Evolutionary conservation across 768 basidiomycete species (phyloP), one percentile per base, ranked within the genome.

Genomic region (Leccinum longicurvipes): DNA sequence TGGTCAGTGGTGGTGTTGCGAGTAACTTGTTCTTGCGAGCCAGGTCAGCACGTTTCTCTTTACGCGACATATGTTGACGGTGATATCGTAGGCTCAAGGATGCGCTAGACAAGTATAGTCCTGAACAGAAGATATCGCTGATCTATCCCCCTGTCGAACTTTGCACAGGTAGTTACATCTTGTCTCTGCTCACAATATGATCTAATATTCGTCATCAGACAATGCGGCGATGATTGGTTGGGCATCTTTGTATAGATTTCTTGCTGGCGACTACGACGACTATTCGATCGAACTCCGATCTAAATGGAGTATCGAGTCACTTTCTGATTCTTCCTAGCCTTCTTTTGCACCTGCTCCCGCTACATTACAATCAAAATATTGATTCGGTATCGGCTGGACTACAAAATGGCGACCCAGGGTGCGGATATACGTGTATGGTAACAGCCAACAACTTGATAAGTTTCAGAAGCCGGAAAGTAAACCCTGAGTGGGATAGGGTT

Each of bases 151-250:
- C 93, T 0, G 76, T 81, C 0, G 69, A 76, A 11, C 74, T 95
- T 2, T 98, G 94, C 66, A 96, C 93, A 66, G 92, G 92, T 89
- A 52, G 76, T 2, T 36, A 6, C 19, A 15, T 15, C 3, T 21
- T 28, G 29, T 7, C 24, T 52, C 23, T 2, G 9, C 19, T n/a
- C 21, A 25, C 27, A 31, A 5, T 51, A 14, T 39, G 25, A 51
- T 36, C 50, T 42, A 23, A 36, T 12, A 46, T 21, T 34, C 27
- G 15, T 32, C 23, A 12, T 21, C 60, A 95, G 96, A 98, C 64
- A 98, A 98, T 69, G 96, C 96, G 1, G 95, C 83, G 9, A 98
- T 98, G 96, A 91, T 98, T 61, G 96, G 82, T 2, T 96, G 89
- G 90, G 89, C 94, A 4, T 86, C 91, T 0, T 87, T 95, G 80